A percentile compares a stretch with the other conserved stretches of the same genome.
Conservation (phyloP, 2,329 filamentous ascomycete genomes). For the Pestalotiopsis sp. region DNA sequence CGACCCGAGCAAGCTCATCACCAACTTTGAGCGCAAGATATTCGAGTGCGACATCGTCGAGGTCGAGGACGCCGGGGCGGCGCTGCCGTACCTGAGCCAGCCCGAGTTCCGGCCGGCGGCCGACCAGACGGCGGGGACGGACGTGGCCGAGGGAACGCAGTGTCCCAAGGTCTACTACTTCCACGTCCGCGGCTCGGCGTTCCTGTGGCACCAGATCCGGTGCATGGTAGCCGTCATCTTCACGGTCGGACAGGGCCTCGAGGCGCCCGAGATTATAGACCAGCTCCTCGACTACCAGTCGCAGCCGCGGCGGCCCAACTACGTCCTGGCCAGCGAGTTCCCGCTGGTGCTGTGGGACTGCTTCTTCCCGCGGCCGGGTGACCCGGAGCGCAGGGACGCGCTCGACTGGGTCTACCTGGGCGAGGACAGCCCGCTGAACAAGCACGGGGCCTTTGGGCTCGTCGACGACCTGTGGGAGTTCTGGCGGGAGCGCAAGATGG, state of each 20-base stretch:
- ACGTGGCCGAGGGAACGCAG: slow-evolving; percentile 16
- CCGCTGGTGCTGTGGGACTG: slow-evolving; percentile 97
- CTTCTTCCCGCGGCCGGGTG: slow-evolving; percentile 68
- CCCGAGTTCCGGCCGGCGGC: slow-evolving; percentile 44
- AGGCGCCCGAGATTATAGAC: slow-evolving; percentile 72
- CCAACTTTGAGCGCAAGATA: slow-evolving; percentile 78
- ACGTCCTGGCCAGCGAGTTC: slow-evolving; percentile 87
- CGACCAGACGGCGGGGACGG: slow-evolving; percentile 17
- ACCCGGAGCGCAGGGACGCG: slow-evolving; percentile 50
- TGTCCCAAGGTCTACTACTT: slow-evolving; percentile 77
- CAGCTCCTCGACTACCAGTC: slow-evolving; percentile 73
- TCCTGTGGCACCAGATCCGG: slow-evolving; percentile 97
- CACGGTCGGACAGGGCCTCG: slow-evolving; percentile 85
- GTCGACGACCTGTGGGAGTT: slow-evolving; percentile 78
- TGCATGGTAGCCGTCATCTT: slow-evolving; percentile 95
- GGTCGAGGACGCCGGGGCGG: slow-evolving; percentile 56
- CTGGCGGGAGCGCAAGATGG: slow-evolving; percentile 86
- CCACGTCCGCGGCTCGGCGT: slow-evolving; percentile 85
- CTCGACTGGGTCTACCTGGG: slow-evolving; percentile 81
- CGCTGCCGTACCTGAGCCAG: slow-evolving; percentile 57
- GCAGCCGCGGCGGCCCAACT: slow-evolving; percentile 78
- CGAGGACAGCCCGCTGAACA: slow-evolving; percentile 61
- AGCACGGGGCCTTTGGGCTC: slow-evolving; percentile 67
- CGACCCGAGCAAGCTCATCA: slow-evolving; percentile 86
- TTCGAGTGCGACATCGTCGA: slow-evolving; percentile 79